Conservation (phyloP, 1,284 basidiomycete genomes). For the Ceraceosorus guamensis region DNA sequence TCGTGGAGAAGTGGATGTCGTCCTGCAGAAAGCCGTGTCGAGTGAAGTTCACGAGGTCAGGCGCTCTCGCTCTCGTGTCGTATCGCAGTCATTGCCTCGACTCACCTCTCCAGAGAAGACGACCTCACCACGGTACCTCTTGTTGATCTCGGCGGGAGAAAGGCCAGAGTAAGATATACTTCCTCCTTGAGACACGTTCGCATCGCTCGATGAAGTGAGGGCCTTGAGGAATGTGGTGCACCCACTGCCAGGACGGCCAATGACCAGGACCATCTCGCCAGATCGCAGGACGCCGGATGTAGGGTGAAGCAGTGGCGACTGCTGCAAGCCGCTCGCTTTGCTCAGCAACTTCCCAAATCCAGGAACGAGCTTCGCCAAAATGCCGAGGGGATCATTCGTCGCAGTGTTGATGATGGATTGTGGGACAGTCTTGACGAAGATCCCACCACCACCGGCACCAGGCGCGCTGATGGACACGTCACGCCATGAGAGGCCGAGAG, state of each 20-base stretch:
- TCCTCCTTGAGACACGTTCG: slow-evolving; percentile 19
- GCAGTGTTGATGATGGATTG: slow-evolving; percentile 32
- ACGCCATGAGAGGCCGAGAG: slow-evolving; percentile 33
- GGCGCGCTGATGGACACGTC: slow-evolving; percentile 28
- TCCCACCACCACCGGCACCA: slow-evolving; percentile 21
- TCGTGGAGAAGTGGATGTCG: slow-evolving; percentile 34
- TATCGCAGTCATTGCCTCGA: too few relatives aligned
- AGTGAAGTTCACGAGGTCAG: slow-evolving; percentile 15
- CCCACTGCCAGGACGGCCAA: slow-evolving; percentile 35
- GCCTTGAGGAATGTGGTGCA: slow-evolving; percentile 31
- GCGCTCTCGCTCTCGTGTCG: too few relatives aligned
- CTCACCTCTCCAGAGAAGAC: slow-evolving; percentile 18
- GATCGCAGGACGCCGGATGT: slow-evolving; percentile 28
- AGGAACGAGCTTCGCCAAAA: slow-evolving; percentile 25
- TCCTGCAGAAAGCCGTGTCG: too few relatives aligned
- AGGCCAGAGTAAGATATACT: slow-evolving; percentile 35
- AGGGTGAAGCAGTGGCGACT: slow-evolving; percentile 20
- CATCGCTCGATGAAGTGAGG: slow-evolving; percentile 26
- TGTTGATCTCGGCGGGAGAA: slow-evolving; percentile 17
- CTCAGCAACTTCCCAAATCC: slow-evolving; percentile 14
- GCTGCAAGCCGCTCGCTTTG: neutral
- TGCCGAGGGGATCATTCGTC: slow-evolving; percentile 24
- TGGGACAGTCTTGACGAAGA: slow-evolving; percentile 37
- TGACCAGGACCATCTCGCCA: slow-evolving; percentile 39
- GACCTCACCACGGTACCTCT: slow-evolving; percentile 32